Evolutionary conservation across 179 eudicot genomes (phyloP), one percentile per base, ranked within the genome.

Genomic region (Beta macrorhiza): DNA sequence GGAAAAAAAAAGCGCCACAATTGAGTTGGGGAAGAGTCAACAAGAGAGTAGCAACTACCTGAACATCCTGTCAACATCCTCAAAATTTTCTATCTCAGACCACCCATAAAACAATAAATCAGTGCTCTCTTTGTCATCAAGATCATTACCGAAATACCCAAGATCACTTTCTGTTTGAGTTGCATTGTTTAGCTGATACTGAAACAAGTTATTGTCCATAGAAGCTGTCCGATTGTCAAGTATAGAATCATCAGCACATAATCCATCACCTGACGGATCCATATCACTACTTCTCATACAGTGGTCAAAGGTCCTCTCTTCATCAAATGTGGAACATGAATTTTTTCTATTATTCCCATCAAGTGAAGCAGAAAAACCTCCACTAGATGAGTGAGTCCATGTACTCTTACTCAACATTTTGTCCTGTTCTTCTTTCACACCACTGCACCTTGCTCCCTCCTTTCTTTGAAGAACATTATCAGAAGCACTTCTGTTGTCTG

Each of bases 31-130:
- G 7, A 65, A 69, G 75, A 61, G 75, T 64, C 25, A 56, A 37
- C 14, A 37, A 47, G 17, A 74, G 37, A 59, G 9, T 56, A 79
- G 52, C 20, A 42, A 64, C 74, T 89, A 94, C 98, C 98, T 92
- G 80, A 94, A 90, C 92, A 93, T 90, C 87, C 85, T 83, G 87
- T 94, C 97, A 72, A 96, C 96, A 86, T 96, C 99, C 82, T 96
- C 97, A 83, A 96, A 91, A 82, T 90, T 92, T 75, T 87, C 96
- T 22, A 96, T 89, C 25, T 92, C 96, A 67, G 91, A 89, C 99
- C 98, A 96, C 57, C 86, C 89, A 84, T 90, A 92, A 76, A 81
- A 87, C 78, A 90, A 85, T 49, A 90, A 83, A 81, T 93, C 98
- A 77, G 75, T 81, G 84, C 88, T 87, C 65, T 86, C 92, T 86